Evolutionary conservation across 1,284 basidiomycete species (phyloP), one percentile per base, ranked within the genome.

Genomic region (Chiua sp.): DNA sequence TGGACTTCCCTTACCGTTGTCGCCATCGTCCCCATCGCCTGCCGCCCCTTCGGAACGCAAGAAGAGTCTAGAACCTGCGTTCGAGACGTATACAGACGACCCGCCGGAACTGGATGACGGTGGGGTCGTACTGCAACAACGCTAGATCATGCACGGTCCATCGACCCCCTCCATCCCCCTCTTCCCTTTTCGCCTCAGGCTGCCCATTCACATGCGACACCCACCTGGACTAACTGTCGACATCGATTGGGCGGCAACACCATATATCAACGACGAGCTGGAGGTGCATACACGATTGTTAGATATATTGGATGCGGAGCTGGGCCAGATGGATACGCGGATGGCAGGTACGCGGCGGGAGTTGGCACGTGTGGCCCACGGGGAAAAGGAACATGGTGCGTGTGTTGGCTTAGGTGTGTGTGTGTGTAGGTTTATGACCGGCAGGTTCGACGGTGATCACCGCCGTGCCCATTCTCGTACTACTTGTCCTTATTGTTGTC

Each of bases 221-320:
- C 23, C 89, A 88, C 4, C 82, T 94, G 3, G 87, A 90, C 62
- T 77, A 82, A n/a, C 82, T 94, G 8, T 90, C 91, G 13, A 81
- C 82, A 60, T 93, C 91, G 1, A 88, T 94, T 54, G 80, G 80
- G 58, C 82, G 92, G 12, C 92, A 93, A 73, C 88, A 87, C 55
- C 84, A 92, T 66, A 78, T 94, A 94, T 96, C 26, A 91, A 91
- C 56, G 88, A 90, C 64, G 93, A 96, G 75, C 78, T 96, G 20
- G 92, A 91, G 57, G 82, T 87, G 1, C 93, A 96, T 68, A 85
- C 87, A 39, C 90, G 92, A 0, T 73, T 96, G 53, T 74, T 96
- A 18, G 85, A 90, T 66, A 86, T 87, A 56, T 84, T 94, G 20
- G 93, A 95, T 65, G 81, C 82, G 0, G 91, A 92, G 56, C 73